phyloP scores from a whole-genome alignment of 345 rosid species.

The Aethionema arabicum region DNA sequence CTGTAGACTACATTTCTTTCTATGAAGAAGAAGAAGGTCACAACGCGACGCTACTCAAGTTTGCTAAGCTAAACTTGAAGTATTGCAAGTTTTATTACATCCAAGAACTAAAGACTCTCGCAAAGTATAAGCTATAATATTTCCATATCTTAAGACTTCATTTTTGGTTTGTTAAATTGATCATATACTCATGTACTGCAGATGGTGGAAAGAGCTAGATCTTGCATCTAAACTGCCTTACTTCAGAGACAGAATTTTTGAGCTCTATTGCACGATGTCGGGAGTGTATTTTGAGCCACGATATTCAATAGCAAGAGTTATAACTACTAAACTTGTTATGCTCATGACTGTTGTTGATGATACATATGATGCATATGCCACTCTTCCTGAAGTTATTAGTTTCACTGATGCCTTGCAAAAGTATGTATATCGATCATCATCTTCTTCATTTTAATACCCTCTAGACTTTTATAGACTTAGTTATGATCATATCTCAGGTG shows the following conservation, averaged over 20 bases:
- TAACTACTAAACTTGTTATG: background rate
- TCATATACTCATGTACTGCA: background rate
- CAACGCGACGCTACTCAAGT: background rate
- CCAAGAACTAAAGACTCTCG: background rate
- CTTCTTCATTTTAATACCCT: background rate
- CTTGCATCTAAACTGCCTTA: background rate
- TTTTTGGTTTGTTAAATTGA: background rate
- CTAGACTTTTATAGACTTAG: background rate
- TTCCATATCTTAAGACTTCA: too few relatives aligned
- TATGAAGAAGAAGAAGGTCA: background rate
- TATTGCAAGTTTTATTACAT: background rate
- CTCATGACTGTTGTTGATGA: background rate
- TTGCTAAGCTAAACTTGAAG: background rate
- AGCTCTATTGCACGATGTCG: background rate
- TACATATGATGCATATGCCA: background rate
- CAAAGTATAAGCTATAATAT: background rate
- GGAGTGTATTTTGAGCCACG: background rate
- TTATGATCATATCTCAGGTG: background rate
- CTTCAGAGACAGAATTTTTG: background rate
- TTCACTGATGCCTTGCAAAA: background rate
- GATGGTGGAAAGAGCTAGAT: constrained; percentile 1
- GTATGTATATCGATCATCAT: background rate
- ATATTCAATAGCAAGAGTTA: background rate
- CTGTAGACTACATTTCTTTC: background rate
- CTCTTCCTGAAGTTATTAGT: constrained; percentile 1